phyloP scores from a whole-genome alignment of 2,329 filamentous ascomycete genomes.

The Verticillium zaregamsianum region DNA sequence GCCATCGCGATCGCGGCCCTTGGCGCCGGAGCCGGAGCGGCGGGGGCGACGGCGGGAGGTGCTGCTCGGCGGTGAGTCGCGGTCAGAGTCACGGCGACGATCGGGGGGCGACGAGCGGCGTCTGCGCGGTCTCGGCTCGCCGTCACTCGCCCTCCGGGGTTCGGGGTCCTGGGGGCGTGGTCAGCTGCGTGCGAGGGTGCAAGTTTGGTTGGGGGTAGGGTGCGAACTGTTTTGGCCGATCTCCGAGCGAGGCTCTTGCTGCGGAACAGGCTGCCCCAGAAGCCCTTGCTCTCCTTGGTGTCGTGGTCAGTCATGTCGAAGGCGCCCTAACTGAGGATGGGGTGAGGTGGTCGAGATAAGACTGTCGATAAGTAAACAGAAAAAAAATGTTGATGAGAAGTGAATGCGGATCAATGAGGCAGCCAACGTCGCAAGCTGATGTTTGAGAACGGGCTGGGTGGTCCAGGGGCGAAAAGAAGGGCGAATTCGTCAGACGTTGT shows the following conservation, averaged over 20 bases:
- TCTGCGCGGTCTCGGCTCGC: constrained; percentile 23
- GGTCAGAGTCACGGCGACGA: background rate
- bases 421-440: constrained; percentile 1
- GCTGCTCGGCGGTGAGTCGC: background rate
- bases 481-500: constrained; percentile 11
- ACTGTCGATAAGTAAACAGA: background rate
- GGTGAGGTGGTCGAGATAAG: background rate
- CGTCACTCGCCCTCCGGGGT: constrained; percentile 26
- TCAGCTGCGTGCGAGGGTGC: background rate
- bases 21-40: constrained; percentile 30
- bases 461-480: background rate
- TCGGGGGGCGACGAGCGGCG: constrained; percentile 14
- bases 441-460: constrained; percentile 3
- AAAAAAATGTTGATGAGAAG: background rate
- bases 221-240: constrained; percentile 27
- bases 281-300: constrained; percentile 36
- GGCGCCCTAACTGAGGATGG: background rate
- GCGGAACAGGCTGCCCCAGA: constrained; percentile 46
- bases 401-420: background rate
- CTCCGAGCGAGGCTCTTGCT: constrained; percentile 38
- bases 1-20: constrained; percentile 26
- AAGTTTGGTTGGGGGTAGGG: background rate
- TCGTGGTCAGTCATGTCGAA: constrained; percentile 26
- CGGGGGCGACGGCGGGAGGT: constrained; percentile 22
- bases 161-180: background rate